Conservation (phyloP, 768 basidiomycete species). For the Serendipita sp. region DNA sequence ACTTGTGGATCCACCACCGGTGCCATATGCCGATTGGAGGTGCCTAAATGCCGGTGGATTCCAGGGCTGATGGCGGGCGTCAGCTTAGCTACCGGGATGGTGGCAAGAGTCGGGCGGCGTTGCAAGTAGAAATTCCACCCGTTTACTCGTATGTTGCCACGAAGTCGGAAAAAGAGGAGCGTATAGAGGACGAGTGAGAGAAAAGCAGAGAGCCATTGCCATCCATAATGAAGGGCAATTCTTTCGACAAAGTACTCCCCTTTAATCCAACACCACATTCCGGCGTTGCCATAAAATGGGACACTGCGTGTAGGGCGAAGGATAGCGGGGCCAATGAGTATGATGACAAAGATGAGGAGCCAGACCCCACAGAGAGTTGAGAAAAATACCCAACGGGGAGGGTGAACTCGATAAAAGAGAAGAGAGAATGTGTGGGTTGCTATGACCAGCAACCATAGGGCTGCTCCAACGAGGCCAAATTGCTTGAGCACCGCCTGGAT, state of each 20-base stretch:
- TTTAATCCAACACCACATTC: background rate
- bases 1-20: background rate
- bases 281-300: background rate
- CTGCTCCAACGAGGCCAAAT: background rate
- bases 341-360: background rate
- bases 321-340: background rate
- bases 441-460: background rate
- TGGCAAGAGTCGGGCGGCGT: background rate
- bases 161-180: background rate
- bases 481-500: background rate
- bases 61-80: too few relatives aligned
- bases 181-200: background rate
- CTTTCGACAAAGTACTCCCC: background rate
- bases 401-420: background rate
- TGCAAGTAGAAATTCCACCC: background rate
- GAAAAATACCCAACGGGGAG: background rate
- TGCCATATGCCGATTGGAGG: background rate
- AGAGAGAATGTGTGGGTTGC: background rate
- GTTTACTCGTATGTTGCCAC: background rate
- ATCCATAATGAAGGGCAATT: background rate
- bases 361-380: background rate
- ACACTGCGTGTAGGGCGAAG: background rate
- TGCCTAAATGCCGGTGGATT: too few relatives aligned
- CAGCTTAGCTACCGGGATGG: background rate
- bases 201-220: background rate